Base-by-base conservation (phyloP, 2,329 filamentous ascomycete genomes). In the Chaetomium sp. region DNA sequence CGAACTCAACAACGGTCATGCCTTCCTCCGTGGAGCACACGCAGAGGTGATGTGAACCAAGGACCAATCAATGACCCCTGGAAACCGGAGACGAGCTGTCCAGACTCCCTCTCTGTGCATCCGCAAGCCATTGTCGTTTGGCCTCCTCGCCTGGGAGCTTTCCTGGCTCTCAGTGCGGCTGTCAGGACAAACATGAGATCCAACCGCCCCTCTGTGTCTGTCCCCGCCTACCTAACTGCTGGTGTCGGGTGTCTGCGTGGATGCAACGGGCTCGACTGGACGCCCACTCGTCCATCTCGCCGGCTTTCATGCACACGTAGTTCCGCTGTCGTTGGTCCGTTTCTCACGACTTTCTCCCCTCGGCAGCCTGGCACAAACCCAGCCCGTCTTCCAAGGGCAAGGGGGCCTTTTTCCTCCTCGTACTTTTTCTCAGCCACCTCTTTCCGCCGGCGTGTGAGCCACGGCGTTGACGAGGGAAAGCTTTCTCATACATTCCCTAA, bases 1-100 rank as follows among this genome's bases (percentile, higher is more conserved):
- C 65, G 69, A 68, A 63, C 68, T 72, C 69, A 67, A 73, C 74
- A 74, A 76, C 75, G 72, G 74, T 73, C 74, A 78, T 78, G 76
- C 75, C 72, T 74, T 75, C 72, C 73, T 73, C 74, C 75, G 74
- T 72, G 68, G 70, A 71, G 69, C 73, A 68, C 66, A 72, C 68
- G 67, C 71, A 71, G 68, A 70, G 68, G 71, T 72, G 71, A 72
- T 70, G 71, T 75, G 67, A 69, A 67, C 65, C 69, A 54, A 72
- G 68, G 68, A 67, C 73, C 73, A 74, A 76, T 76, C 64, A 69
- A 63, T 64, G 61, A 58, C 62, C 64, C 66, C 60, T 62, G 67
- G 63, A 67, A 68, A 66, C 70, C 67, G 70, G 68, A 72, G 70
- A 69, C 71, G 71, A 72, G 70, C 71, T 72, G 67, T 61, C 67